Percentiles rank a stretch among this genome's conserved stretches.
Conservation (phyloP, 768 basidiomycete genomes). For the Rhizopogon rudus region DNA sequence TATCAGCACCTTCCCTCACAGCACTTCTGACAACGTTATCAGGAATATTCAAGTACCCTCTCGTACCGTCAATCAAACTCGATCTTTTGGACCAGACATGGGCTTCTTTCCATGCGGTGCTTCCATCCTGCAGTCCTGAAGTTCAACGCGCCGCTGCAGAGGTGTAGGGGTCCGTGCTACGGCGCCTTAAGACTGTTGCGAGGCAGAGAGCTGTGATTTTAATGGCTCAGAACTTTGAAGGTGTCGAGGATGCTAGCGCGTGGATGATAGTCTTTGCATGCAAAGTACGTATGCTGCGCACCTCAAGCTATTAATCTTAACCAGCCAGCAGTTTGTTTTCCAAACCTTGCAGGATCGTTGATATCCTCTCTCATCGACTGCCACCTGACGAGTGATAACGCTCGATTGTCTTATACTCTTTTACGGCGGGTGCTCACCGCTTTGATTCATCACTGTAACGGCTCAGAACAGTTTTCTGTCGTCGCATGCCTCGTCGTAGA, state of each 20-base stretch:
- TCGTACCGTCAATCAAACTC: constrained; percentile 55
- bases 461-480: constrained; percentile 55
- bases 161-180: constrained; percentile 78
- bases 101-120: constrained; percentile 40
- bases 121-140: constrained; percentile 62
- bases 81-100: constrained; percentile 58
- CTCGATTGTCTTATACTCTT: constrained; percentile 45
- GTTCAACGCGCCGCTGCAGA: constrained; percentile 78
- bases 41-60: constrained; percentile 64
- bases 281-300: constrained; percentile 43
- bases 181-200: constrained; percentile 61
- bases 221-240: constrained; percentile 45
- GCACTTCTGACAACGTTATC: constrained; percentile 65
- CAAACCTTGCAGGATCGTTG: constrained; percentile 66
- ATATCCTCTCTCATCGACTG: constrained; percentile 52
- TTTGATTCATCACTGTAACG: constrained; percentile 77
- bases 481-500: constrained; percentile 51
- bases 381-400: constrained; percentile 39
- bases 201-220: constrained; percentile 53
- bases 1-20: constrained; percentile 58
- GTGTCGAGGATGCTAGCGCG: constrained; percentile 59
- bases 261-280: constrained; percentile 77
- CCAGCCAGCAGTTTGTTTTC: constrained; percentile 58
- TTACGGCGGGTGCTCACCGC: constrained; percentile 74
- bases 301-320: background rate